These are phyloP conservation scores for Debaryomyces prosopidis DNA, from an alignment of 805 yeast genomes.

Conservation along the genomic window DNA sequence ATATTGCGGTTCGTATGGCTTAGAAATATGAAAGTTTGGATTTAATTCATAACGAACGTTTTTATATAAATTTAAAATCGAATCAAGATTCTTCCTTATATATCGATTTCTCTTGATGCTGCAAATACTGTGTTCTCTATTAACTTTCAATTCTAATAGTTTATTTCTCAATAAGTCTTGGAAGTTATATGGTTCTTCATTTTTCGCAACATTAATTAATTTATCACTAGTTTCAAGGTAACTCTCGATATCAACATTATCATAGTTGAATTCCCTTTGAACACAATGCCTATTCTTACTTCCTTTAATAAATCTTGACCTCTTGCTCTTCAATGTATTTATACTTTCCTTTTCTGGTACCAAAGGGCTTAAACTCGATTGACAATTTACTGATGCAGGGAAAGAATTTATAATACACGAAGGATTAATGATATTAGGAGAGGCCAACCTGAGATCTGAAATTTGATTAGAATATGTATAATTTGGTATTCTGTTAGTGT, in stretches of 20 bases:
- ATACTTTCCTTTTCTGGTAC: no score
- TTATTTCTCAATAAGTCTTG: conserved; percentile 13
- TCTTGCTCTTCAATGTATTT: background rate
- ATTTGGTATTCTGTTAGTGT: background rate
- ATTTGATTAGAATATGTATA: background rate
- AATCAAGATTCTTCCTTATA: conserved; percentile 6
- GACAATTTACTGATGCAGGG: no score
- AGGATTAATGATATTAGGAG: background rate
- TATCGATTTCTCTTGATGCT: conserved; percentile 7
- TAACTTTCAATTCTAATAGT: background rate
- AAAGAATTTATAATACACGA: background rate
- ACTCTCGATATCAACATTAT: background rate
- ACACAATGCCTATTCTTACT: conserved; percentile 1
- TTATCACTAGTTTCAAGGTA: background rate
- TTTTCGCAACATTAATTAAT: conserved; percentile 1
- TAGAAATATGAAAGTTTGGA: conserved; percentile 6
- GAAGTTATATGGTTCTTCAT: conserved; percentile 8
- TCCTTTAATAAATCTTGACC: background rate
- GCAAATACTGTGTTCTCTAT: conserved; percentile 2
- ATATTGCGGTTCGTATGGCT: conserved; percentile 18
- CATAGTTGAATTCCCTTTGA: conserved; percentile 1
- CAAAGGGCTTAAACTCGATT: no score
- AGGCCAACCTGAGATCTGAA: background rate
- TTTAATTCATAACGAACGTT: conserved; percentile 13
- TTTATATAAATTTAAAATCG: conserved; percentile 13